Conservation (phyloP, 257 asterid species). For the Ajuga chamaepitys region DNA sequence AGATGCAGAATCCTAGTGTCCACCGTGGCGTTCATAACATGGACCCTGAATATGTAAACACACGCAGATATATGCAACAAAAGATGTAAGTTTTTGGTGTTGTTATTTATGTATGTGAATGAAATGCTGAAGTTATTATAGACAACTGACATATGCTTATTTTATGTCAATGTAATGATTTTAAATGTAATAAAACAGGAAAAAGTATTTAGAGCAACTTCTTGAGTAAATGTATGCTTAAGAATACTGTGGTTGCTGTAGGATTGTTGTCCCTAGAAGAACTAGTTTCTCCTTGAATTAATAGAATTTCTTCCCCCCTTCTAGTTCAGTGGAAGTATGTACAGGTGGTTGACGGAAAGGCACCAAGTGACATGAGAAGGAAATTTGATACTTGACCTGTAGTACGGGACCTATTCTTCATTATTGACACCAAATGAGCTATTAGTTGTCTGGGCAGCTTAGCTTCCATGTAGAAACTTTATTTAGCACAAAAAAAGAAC, state of each 20-base stretch:
- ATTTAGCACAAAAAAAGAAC: too few species aligned
- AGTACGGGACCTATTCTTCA: not conserved
- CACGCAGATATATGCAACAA: slow-evolving; percentile 48
- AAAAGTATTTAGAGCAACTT: not conserved
- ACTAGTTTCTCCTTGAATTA: not conserved
- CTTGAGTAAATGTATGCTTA: not conserved
- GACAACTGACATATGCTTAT: not conserved
- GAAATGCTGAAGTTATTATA: slow-evolving; percentile 1
- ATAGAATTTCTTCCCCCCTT: not conserved
- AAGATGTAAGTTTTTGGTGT: slow-evolving; percentile 49
- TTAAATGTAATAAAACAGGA: not conserved
- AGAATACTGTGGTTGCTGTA: not conserved
- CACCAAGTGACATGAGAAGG: too few species aligned
- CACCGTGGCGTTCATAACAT: slow-evolving; percentile 36
- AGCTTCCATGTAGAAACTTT: too few species aligned
- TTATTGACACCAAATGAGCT: not conserved
- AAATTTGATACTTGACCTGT: not conserved
- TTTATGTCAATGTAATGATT: not conserved
- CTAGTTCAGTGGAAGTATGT: not conserved
- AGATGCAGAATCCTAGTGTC: slow-evolving; percentile 64
- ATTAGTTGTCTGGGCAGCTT: not conserved
- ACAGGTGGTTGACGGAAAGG: not conserved
- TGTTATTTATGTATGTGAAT: not conserved
- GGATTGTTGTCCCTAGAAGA: not conserved
- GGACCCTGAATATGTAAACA: slow-evolving; percentile 40